Conservation (phyloP, 768 basidiomycete species). For the Mycena filopes region DNA sequence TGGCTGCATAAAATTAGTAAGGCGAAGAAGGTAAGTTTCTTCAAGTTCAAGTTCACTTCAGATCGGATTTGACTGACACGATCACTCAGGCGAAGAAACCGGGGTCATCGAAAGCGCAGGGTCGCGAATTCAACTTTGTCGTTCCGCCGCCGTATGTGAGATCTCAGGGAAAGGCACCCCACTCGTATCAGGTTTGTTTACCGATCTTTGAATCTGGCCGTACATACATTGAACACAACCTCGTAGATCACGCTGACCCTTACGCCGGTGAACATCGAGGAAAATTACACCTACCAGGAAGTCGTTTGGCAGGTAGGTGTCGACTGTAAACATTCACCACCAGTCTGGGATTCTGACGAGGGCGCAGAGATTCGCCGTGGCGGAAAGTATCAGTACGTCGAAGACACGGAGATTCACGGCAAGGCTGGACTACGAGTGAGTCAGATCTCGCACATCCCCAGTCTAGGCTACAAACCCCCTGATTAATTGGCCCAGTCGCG, state of each 20-base stretch:
- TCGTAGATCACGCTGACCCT: constrained; percentile 3
- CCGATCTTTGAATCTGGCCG: background rate
- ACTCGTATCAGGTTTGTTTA: background rate
- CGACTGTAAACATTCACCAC: background rate
- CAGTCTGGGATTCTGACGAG: background rate
- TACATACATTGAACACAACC: background rate
- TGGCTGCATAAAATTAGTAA: background rate
- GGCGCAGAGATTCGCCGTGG: background rate
- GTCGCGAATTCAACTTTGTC: constrained; percentile 2
- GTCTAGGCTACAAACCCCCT: too few species aligned
- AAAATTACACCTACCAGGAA: background rate
- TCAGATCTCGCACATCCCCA: too few species aligned
- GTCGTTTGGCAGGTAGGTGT: constrained; percentile 11
- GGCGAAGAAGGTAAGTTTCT: constrained; percentile 11
- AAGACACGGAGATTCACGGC: too few species aligned
- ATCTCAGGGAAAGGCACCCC: background rate
- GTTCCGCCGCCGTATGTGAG: background rate
- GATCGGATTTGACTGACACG: background rate
- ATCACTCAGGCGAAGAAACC: constrained; percentile 1
- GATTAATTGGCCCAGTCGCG: background rate
- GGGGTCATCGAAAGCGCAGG: background rate
- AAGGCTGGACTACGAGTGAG: too few species aligned
- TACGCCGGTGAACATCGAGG: constrained; percentile 3
- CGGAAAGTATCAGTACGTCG: background rate
- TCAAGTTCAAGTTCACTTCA: background rate